Conservation (phyloP, 768 basidiomycete species). For the Mycena kentingensis region DNA sequence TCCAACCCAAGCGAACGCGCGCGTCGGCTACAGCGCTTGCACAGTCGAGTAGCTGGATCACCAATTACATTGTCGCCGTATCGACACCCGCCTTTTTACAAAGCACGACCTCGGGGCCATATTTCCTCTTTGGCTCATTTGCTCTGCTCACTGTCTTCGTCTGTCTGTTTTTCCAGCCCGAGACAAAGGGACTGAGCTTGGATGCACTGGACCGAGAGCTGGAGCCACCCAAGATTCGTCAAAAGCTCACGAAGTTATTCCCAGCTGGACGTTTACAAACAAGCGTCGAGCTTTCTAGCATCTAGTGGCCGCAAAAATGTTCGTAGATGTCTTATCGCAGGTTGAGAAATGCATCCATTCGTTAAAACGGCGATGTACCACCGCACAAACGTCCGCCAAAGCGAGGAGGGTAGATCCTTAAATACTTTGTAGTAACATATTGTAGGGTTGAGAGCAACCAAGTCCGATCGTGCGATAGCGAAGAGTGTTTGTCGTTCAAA, state of each 20-base stretch:
- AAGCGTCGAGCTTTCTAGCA: not conserved
- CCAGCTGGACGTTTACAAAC: not conserved
- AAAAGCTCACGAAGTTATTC: slow-evolving; percentile 11
- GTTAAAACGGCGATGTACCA: no score
- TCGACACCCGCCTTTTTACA: slow-evolving; percentile 50
- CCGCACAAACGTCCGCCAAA: no score
- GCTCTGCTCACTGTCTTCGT: slow-evolving; percentile 38
- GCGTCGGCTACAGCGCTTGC: slow-evolving; percentile 44
- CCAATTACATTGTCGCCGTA: slow-evolving; percentile 48
- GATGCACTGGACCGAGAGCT: slow-evolving; percentile 45
- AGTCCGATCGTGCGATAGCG: slow-evolving; percentile 4
- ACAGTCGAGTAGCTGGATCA: slow-evolving; percentile 44
- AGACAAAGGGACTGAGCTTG: slow-evolving; percentile 46
- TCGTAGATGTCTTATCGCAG: no score
- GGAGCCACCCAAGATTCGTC: slow-evolving; percentile 25
- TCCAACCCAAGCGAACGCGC: slow-evolving; percentile 49
- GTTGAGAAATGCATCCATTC: no score
- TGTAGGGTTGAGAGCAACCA: slow-evolving; percentile 2
- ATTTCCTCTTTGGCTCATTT: slow-evolving; percentile 47
- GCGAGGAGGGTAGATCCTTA: slow-evolving; percentile 14
- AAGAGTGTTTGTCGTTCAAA: slow-evolving; percentile 7
- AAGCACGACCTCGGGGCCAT: slow-evolving; percentile 45
- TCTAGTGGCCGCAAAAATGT: no score
- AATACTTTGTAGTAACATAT: slow-evolving; percentile 22
- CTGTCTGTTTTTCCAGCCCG: slow-evolving; percentile 43